Conservation (phyloP, 108 stramenopile species). For the Mediolabrus comicus region DNA sequence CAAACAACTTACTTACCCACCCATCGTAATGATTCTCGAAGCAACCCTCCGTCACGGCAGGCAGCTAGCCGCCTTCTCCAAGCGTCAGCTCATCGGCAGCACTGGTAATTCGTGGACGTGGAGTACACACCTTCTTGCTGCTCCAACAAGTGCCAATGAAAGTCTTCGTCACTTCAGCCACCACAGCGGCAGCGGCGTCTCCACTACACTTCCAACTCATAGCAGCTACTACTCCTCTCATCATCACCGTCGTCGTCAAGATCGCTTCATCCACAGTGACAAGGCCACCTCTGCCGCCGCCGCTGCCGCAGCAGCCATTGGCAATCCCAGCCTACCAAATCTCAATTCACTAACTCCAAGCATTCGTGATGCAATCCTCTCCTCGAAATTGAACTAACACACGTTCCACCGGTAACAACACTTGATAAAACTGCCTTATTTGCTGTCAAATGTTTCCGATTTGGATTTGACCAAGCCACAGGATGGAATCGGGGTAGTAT, state of each 20-base stretch:
- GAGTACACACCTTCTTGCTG: background rate
- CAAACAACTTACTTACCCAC: no score
- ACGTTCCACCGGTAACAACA: conserved; percentile 47
- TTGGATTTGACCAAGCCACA: conserved; percentile 58
- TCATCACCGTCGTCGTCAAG: background rate
- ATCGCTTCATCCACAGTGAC: background rate
- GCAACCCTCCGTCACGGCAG: background rate
- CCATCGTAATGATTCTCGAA: background rate
- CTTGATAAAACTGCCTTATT: conserved; percentile 58
- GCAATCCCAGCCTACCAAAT: background rate
- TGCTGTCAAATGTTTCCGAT: conserved; percentile 63
- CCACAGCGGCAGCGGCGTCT: background rate
- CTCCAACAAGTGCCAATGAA: background rate
- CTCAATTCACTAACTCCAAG: conserved; percentile 5
- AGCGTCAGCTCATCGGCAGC: background rate
- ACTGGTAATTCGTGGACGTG: background rate
- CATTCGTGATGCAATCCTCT: conserved; percentile 18
- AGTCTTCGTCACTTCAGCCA: background rate
- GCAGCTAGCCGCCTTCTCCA: background rate
- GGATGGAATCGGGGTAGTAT: conserved; percentile 72
- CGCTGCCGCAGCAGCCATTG: background rate
- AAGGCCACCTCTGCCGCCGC: background rate
- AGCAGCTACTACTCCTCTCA: background rate
- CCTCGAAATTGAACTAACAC: conserved; percentile 68
- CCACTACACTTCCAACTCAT: background rate